Evolutionary conservation across 768 basidiomycete genomes (phyloP), one percentile per base, ranked within the genome.

Genomic region (Candolleomyces eurysporus): DNA sequence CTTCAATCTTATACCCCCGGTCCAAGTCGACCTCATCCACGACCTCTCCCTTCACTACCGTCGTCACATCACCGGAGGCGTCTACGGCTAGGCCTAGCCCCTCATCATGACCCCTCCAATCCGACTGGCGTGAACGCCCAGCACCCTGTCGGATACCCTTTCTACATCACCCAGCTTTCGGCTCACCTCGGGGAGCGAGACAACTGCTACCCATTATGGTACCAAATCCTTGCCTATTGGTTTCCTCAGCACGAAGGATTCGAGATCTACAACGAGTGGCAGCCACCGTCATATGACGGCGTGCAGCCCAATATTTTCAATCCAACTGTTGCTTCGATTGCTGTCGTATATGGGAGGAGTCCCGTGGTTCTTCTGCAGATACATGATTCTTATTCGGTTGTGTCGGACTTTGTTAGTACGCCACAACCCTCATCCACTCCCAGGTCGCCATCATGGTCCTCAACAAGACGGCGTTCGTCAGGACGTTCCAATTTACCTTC

Each of bases 191-290:
- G 36, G 7, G n/a, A 22, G 16, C 11, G 40, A 6, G 36, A 54
- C 9, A 36, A 61, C 5, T 61, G 50, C 48, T 63, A 54, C 55
- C 59, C 63, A 21, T 58, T 68, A 16, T 68, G 67, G 65, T 58
- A 57, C 9, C 62, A 61, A 19, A 40, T 68, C 4, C 57, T 68
- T 7, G 59, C 62, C 39, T 63, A 63, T 42, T 68, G 67, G 67
- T 68, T 68, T 55, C 65, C 67, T 21, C 22, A 40, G 13, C 31
- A 22, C 2, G 57, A 64, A 48, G 67, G 65, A 30, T 68, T 58
- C 49, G 52, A 32, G 30, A 49, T 66, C 22, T 49, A 31, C 21
- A 43, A 61, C 21, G 48, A 55, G 19, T 68, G 67, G 67, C 31
- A 59, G 26, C 60, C 57, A 16, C 55, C 56, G 9, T 42, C 13